phyloP scores from a whole-genome alignment of 2,329 filamentous ascomycete species.

The Ophiostoma ips region DNA sequence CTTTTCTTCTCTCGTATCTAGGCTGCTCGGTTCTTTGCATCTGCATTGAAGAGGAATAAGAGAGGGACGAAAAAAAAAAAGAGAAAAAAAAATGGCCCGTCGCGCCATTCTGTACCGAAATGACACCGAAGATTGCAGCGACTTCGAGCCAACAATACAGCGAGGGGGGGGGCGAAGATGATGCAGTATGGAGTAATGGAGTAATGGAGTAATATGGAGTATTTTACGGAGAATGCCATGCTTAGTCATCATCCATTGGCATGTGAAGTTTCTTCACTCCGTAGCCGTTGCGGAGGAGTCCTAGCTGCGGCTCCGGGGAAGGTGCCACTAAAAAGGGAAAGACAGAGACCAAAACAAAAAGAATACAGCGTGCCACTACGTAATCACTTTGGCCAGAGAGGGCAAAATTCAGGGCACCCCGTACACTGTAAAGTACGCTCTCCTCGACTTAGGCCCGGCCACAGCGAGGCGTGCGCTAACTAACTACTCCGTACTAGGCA shows the following conservation, averaged over 20 bases:
- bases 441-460: too few species aligned
- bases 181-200: background rate
- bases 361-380: too few species aligned
- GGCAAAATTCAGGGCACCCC: too few species aligned
- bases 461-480: too few species aligned
- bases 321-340: too few species aligned
- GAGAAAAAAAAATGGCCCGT: background rate
- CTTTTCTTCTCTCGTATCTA: too few species aligned
- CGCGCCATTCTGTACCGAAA: background rate
- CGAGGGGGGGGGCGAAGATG: background rate
- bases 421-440: too few species aligned
- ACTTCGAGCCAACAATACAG: background rate
- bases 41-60: background rate
- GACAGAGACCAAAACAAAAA: too few species aligned
- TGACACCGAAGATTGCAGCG: slow-evolving; percentile 3
- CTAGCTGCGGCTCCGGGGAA: background rate
- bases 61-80: background rate
- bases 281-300: background rate
- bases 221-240: too few species aligned
- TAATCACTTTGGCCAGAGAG: too few species aligned
- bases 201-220: background rate
- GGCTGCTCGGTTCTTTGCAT: too few species aligned
- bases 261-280: background rate
- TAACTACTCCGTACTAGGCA: too few species aligned
- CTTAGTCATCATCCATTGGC: background rate